phyloP scores from a whole-genome alignment of 495 filamentous ascomycete species.

The Hyaloscypha bicolor region DNA sequence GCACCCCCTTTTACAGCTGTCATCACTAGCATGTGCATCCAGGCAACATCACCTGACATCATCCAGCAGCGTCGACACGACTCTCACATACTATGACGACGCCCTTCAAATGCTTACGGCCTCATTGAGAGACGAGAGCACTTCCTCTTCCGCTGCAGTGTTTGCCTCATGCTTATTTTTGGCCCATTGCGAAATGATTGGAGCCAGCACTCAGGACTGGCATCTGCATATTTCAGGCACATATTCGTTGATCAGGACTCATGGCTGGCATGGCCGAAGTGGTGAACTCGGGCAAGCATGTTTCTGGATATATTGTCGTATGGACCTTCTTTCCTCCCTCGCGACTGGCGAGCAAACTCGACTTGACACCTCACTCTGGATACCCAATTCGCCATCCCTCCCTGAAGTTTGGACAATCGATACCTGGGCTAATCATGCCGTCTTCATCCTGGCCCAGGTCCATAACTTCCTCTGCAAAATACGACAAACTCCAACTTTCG shows the following conservation, averaged over 20 bases:
- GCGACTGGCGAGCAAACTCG: neutral
- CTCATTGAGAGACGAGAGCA: neutral
- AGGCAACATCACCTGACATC: neutral
- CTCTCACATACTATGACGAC: neutral
- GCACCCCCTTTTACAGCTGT: neutral
- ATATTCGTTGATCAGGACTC: neutral
- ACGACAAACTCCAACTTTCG: neutral
- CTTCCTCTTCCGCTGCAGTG: neutral
- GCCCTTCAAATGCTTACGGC: neutral
- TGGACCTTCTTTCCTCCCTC: neutral
- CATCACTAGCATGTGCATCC: neutral
- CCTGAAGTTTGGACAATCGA: neutral
- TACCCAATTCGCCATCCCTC: neutral
- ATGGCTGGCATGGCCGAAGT: neutral
- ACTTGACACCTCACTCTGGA: neutral
- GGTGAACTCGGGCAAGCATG: neutral
- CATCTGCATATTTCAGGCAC: neutral
- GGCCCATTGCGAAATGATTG: neutral
- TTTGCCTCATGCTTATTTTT: neutral
- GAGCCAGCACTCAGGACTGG: neutral
- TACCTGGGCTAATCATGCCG: neutral
- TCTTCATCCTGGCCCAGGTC: neutral
- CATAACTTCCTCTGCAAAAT: neutral
- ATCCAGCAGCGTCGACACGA: neutral
- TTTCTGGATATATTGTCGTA: neutral